Evolutionary conservation across 2,329 filamentous ascomycete species (phyloP).

Genomic region (Penicillium italicum): DNA sequence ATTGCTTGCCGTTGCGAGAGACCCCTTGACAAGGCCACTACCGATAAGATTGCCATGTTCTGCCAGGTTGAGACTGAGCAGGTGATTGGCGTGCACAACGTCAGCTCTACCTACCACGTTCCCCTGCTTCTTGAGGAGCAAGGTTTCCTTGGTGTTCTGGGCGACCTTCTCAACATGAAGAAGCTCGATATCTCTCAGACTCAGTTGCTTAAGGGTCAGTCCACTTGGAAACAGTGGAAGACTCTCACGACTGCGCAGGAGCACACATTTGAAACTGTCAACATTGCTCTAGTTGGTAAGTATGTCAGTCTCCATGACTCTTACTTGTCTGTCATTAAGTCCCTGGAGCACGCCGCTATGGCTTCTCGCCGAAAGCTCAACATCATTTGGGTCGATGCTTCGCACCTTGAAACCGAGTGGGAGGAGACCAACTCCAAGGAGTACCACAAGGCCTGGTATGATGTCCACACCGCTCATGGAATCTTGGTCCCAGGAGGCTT

Average conservation of each 20-base stretch:
- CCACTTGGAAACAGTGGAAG: conserved; percentile 78
- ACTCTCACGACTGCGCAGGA: conserved; percentile 64
- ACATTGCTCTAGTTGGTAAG: conserved; percentile 89
- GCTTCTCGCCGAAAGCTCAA: conserved; percentile 15
- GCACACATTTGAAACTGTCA: conserved; percentile 64
- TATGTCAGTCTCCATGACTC: conserved; percentile 81
- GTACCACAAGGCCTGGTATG: conserved; percentile 83
- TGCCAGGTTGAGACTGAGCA: conserved; percentile 84
- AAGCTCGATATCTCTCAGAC: conserved; percentile 42
- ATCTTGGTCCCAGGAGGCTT: conserved; percentile 68
- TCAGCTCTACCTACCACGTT: conserved; percentile 88
- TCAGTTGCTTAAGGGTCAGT: conserved; percentile 59
- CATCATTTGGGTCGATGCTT: conserved; percentile 78
- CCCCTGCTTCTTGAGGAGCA: conserved; percentile 83
- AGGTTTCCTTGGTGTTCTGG: conserved; percentile 66
- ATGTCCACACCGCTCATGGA: conserved; percentile 62
- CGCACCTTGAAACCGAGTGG: conserved; percentile 71
- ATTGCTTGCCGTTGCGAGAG: conserved; percentile 89
- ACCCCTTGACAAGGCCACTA: conserved; percentile 67
- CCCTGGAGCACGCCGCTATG: conserved; percentile 38
- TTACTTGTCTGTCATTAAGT: conserved; percentile 78
- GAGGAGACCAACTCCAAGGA: conserved; percentile 66
- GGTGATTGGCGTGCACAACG: conserved; percentile 81
- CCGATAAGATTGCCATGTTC: conserved; percentile 80
- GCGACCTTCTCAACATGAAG: conserved; percentile 59